Evolutionary conservation across 352 stramenopile species (phyloP), one percentile per base, ranked within the genome.

Genomic region (Globisporangium splendens): DNA sequence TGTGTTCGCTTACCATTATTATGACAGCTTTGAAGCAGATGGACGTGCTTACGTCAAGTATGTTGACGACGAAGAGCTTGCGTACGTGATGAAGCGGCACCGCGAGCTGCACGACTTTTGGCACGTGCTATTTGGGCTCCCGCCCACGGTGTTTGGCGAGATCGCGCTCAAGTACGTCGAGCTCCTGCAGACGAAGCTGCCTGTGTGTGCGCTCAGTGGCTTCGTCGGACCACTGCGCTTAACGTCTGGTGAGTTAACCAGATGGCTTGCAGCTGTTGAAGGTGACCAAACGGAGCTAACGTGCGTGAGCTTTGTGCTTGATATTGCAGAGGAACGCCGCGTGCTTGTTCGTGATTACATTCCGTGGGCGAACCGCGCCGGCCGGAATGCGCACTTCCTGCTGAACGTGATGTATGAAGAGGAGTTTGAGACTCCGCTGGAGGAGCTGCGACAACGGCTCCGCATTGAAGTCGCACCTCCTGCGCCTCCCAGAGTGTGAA

Each of bases 101-200:
- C 80, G 95, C 48, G 92, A 98, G 72, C 68, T 76, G 42, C 97
- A 99, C 68, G 97, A 99, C 75, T 98, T 98, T 69, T 98, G 90
- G 89, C 96, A 99, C 80, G 94, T 89, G 52, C 75, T 99, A 13
- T 98, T 91, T 44, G 91, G 75, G 6, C 68, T 99, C 24, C 96
- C 96, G 20, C 93, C 97, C 13, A 98, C 92, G 7, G 91, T 98
- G 1, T 72, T 98, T 59, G 96, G 96, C 48, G 97, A 99, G 74
- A 84, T 99, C 61, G 89, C 83, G 22, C 83, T 99, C 46, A 99
- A 99, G 71, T 98, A 95, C 77, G 86, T 99, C 35, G 97, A 99
- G 74, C 79, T 99, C 55, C 88, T 96, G 50, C 96, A 99, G 70
- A 98, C 95, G 1, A 86, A 89, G 33, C 73, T 99, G 49, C 97